Percentiles rank a stretch among this genome's conserved stretches.
These are phyloP conservation scores for Pistacia atlantica DNA, from an alignment of 345 rosid species.

Conservation along the genomic window DNA sequence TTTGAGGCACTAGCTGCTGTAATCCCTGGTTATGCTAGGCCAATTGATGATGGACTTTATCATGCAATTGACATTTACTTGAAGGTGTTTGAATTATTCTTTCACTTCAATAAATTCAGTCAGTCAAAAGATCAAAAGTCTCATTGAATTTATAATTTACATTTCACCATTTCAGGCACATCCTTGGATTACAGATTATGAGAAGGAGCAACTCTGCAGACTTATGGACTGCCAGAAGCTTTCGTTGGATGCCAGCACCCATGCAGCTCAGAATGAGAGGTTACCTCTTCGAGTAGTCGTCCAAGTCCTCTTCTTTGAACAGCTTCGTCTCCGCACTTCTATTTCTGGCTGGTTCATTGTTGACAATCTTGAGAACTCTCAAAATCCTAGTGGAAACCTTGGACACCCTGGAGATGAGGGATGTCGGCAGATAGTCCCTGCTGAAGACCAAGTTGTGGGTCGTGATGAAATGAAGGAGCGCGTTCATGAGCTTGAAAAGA, in stretches of 20 bases:
- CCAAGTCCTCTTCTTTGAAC: constrained; percentile 82
- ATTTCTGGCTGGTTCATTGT: constrained; percentile 73
- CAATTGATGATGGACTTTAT: constrained; percentile 70
- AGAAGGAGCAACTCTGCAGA: constrained; percentile 75
- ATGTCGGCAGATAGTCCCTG: constrained; percentile 20
- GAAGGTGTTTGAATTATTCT: constrained; percentile 45
- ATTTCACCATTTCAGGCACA: constrained; percentile 55
- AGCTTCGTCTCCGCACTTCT: constrained; percentile 72
- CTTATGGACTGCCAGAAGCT: constrained; percentile 86
- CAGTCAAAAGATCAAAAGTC: not conserved
- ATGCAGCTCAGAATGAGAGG: constrained; percentile 87
- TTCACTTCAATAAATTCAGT: not conserved
- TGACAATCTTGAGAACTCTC: constrained; percentile 57
- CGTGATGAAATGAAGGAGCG: constrained; percentile 50
- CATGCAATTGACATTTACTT: constrained; percentile 72
- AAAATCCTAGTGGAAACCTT: constrained; percentile 36
- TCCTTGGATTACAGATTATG: constrained; percentile 77
- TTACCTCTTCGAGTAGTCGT: constrained; percentile 75
- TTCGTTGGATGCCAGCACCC: constrained; percentile 81
- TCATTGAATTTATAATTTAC: not conserved
- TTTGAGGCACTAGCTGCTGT: constrained; percentile 65
- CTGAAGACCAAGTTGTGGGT: constrained; percentile 21
- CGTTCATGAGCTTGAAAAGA: constrained; percentile 68
- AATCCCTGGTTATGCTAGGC: constrained; percentile 69
- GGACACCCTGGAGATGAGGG: constrained; percentile 29